Base-by-base conservation (phyloP, 2,329 filamentous ascomycete species). In the Harringtonia aguacate region DNA sequence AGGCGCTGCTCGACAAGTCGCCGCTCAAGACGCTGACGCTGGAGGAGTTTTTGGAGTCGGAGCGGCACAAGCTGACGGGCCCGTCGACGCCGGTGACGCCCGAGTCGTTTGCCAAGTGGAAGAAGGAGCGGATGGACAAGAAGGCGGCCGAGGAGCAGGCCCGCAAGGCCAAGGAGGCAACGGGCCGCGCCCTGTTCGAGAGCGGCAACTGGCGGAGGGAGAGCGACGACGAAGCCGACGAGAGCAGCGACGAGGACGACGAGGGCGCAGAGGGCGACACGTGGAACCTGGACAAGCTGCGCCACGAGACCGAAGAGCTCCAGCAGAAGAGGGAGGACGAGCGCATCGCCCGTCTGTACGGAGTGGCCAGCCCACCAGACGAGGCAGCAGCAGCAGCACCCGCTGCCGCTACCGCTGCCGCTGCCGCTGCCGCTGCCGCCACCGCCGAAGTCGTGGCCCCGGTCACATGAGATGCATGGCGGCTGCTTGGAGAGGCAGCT, bases 41-140 rank as follows among this genome's bases (percentile, higher is more conserved):
- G 38, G 92, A 98, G 68, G 92, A 98, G 62, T 98, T 95, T 73
- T 68, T 98, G 44, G 92, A 98, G 64, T 90, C 85, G 1, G 90
- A 98, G 69, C 79, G 92, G 54, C 88, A 95, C 69, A 97, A 97
- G 66, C 78, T 98, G 41, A 89, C 84, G 1, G 92, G 90, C 45
- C 88, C 73, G 1, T 73, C 97, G 41, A 98, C 94, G 2, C 94
- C 94, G 6, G 94, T 98, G 50, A 98, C 86, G 1, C 83, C 82
- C 3, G 92, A 98, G 60, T 75, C 79, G 1, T 98, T 98, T 59
- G 87, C 87, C 49, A 92, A 92, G 59, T 98, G 92, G 92, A 98
- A 98, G 75, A 82, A 89, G 67, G 84, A 94, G 43, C 84, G 92
- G 36, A 61, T 97, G 54, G 80, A 88, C 64, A 98, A 98, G 81